phyloP scores from a whole-genome alignment of 345 rosid species.

The Camelina laxa region DNA sequence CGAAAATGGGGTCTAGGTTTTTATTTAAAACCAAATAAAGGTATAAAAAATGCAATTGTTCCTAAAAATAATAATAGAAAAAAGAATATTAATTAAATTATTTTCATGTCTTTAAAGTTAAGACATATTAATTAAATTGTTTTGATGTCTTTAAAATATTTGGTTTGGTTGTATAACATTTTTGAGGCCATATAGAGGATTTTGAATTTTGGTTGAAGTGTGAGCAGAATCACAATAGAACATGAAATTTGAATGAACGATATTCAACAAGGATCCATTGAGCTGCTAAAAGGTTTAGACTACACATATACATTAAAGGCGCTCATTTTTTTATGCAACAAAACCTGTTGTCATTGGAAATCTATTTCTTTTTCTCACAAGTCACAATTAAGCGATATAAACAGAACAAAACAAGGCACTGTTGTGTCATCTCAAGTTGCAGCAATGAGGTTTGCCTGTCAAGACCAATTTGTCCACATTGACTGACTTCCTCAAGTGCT shows the following conservation, averaged over 20 bases:
- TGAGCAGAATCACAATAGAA: not conserved
- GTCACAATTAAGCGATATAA: not conserved
- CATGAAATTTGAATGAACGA: not conserved
- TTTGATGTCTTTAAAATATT: not conserved
- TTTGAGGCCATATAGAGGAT: not conserved
- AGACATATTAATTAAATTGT: no score
- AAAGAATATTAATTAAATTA: no score
- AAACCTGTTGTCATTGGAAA: not conserved
- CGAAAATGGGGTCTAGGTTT: no score
- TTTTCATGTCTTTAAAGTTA: no score
- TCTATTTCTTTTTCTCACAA: not conserved
- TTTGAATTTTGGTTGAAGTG: not conserved
- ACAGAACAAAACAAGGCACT: not conserved
- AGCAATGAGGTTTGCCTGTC: slow-evolving; percentile 55
- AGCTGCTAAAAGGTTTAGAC: not conserved
- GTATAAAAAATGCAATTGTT: no score
- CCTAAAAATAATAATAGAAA: no score
- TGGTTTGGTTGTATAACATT: not conserved
- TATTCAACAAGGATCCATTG: no score
- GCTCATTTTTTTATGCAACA: not conserved
- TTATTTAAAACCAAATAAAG: no score
- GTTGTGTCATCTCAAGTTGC: slow-evolving; percentile 66
- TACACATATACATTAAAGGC: not conserved
- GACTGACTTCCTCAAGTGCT: no score
- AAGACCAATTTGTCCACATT: slow-evolving; percentile 50